Evolutionary conservation across 2,329 filamentous ascomycete species (phyloP).

Genomic region (Paecilomyces sp.): DNA sequence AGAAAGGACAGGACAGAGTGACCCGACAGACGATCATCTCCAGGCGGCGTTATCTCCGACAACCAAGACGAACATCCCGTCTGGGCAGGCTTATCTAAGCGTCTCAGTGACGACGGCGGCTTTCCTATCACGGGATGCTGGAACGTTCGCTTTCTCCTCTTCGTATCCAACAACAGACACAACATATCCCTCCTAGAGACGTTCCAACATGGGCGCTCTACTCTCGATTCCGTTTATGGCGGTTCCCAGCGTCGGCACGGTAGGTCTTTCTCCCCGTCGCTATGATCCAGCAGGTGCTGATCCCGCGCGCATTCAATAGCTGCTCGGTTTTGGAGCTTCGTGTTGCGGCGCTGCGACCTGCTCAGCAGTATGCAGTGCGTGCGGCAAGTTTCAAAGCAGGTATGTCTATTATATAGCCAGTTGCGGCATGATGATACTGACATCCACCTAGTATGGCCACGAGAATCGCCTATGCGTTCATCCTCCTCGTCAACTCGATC

Average conservation of each 20-base stretch:
- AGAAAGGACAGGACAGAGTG: neutral
- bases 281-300: constrained; percentile 3
- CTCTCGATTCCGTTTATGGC: constrained; percentile 85
- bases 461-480: constrained; percentile 89
- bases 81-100: constrained; percentile 2
- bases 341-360: constrained; percentile 97
- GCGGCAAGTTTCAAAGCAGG: constrained; percentile 96
- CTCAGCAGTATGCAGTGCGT: constrained; percentile 90
- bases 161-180: neutral
- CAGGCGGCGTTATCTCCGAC: constrained; percentile 4
- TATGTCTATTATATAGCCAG: constrained; percentile 29
- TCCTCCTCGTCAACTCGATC: constrained; percentile 94
- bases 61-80: neutral
- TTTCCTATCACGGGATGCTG: neutral
- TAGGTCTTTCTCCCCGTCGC: constrained; percentile 35
- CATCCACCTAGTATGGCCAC: constrained; percentile 70
- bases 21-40: neutral
- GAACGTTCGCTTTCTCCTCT: constrained; percentile 1
- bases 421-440: constrained; percentile 14
- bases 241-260: constrained; percentile 75
- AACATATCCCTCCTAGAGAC: neutral
- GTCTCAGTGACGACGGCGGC: constrained; percentile 3
- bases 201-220: constrained; percentile 72
- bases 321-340: constrained; percentile 72
- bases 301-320: constrained; percentile 37